Conservation (phyloP, 2,329 filamentous ascomycete genomes). For the Didymella sp. region DNA sequence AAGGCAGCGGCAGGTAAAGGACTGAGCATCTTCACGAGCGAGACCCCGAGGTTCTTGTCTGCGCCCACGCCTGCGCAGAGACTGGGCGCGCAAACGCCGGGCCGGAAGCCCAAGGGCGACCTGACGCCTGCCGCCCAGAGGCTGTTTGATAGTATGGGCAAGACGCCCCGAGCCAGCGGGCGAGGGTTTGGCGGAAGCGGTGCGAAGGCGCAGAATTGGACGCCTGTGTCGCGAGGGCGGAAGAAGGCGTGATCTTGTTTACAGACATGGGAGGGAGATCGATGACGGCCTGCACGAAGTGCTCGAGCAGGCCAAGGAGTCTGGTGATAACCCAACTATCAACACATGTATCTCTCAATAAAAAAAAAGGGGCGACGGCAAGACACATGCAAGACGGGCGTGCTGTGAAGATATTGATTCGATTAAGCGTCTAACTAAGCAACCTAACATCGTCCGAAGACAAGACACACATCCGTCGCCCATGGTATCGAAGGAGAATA, state of each 20-base stretch:
- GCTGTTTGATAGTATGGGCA: conserved; percentile 49
- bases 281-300: conserved; percentile 31
- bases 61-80: conserved; percentile 76
- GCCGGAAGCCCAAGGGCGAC: conserved; percentile 61
- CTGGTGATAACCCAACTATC: not conserved
- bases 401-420: not conserved
- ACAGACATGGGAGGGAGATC: not conserved
- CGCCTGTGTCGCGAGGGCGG: conserved; percentile 36
- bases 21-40: conserved; percentile 41
- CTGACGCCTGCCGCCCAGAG: conserved; percentile 74
- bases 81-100: conserved; percentile 57
- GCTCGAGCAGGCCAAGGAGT: conserved; percentile 28
- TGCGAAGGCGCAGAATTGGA: conserved; percentile 34
- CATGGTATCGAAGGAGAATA: conserved; percentile 18
- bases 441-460: conserved; percentile 2
- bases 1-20: conserved; percentile 26
- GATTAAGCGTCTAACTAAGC: not conserved
- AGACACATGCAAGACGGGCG: not conserved
- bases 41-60: conserved; percentile 70
- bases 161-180: conserved; percentile 28
- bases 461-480: not conserved
- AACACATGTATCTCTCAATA: no score
- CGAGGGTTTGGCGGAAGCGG: conserved; percentile 30
- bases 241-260: conserved; percentile 21
- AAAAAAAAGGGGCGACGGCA: no score